Percentiles rank a stretch among this genome's conserved stretches.
Conservation (phyloP, 1,284 basidiomycete genomes). For the Malassezia psittaci region DNA sequence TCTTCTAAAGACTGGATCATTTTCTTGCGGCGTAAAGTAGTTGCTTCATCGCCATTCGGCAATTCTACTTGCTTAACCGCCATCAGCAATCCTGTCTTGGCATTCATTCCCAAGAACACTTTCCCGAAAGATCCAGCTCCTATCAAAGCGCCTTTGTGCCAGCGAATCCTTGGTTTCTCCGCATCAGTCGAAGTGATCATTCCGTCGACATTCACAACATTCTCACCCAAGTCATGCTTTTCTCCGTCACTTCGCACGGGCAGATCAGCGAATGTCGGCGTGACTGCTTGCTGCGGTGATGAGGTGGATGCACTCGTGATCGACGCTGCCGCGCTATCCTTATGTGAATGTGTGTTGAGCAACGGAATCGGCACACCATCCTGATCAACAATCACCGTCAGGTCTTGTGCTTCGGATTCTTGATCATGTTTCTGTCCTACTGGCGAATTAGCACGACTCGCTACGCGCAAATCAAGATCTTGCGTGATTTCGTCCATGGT, state of each 20-base stretch:
- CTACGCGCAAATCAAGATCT: constrained; percentile 74
- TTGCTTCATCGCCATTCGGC: constrained; percentile 70
- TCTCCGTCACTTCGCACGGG: neutral
- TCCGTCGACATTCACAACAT: neutral
- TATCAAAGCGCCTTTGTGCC: constrained; percentile 97
- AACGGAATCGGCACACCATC: constrained; percentile 43
- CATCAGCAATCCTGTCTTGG: constrained; percentile 84
- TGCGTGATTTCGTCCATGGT: constrained; percentile 97
- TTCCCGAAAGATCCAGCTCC: constrained; percentile 62
- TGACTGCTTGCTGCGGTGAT: neutral
- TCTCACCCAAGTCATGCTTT: neutral
- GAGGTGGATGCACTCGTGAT: neutral
- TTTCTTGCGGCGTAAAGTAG: constrained; percentile 83
- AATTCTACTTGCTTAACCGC: constrained; percentile 98
- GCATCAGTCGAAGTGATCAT: neutral
- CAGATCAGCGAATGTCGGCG: no score
- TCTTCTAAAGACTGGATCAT: constrained; percentile 91
- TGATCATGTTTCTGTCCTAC: no score
- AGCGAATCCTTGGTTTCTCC: constrained; percentile 62
- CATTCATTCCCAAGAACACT: constrained; percentile 83
- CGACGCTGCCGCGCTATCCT: neutral
- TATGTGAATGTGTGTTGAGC: neutral
- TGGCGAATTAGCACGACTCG: constrained; percentile 47
- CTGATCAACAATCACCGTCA: constrained; percentile 32
- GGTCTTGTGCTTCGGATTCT: constrained; percentile 12